Conservation (phyloP, 2,329 filamentous ascomycete genomes). For the Hypoxylon sp. region DNA sequence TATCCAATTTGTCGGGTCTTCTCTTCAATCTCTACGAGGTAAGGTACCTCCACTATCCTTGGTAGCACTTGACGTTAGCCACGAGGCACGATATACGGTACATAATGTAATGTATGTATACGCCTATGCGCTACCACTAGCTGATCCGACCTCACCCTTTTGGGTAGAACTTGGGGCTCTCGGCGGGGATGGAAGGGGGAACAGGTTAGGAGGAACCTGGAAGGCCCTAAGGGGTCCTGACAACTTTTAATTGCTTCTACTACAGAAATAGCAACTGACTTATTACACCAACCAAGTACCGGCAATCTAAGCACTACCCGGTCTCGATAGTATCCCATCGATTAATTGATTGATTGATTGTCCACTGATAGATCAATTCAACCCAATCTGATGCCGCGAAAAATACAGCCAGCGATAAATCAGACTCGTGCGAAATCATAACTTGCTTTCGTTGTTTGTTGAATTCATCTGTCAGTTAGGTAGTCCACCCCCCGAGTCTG, state of each 20-base stretch:
- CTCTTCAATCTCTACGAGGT: slow-evolving; percentile 13
- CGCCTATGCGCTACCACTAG: slow-evolving; percentile 3
- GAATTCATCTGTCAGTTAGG: slow-evolving; percentile 18
- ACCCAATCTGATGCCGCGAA: slow-evolving; percentile 25
- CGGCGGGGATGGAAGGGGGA: slow-evolving; percentile 34
- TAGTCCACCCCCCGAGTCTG: slow-evolving; percentile 8
- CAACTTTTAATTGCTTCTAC: slow-evolving; percentile 38
- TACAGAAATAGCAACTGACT: slow-evolving; percentile 36
- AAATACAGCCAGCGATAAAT: slow-evolving; percentile 20
- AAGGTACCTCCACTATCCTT: slow-evolving; percentile 7
- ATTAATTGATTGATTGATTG: slow-evolving; percentile 10
- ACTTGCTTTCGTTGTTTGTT: slow-evolving; percentile 24
- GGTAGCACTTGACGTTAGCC: not conserved
- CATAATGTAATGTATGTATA: slow-evolving; percentile 16
- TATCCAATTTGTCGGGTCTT: slow-evolving; percentile 38
- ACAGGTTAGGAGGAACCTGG: slow-evolving; percentile 23
- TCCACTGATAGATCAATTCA: slow-evolving; percentile 25
- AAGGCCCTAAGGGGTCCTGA: slow-evolving; percentile 29
- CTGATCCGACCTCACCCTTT: slow-evolving; percentile 30
- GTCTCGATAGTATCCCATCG: slow-evolving; percentile 21
- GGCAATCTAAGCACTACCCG: slow-evolving; percentile 14
- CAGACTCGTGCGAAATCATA: slow-evolving; percentile 3
- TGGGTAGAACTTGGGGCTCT: slow-evolving; percentile 40
- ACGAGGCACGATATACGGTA: slow-evolving; percentile 24
- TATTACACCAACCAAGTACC: slow-evolving; percentile 34